Base-by-base conservation (phyloP, 164 flowering plant genomes). In the Aristolochia contorta region DNA sequence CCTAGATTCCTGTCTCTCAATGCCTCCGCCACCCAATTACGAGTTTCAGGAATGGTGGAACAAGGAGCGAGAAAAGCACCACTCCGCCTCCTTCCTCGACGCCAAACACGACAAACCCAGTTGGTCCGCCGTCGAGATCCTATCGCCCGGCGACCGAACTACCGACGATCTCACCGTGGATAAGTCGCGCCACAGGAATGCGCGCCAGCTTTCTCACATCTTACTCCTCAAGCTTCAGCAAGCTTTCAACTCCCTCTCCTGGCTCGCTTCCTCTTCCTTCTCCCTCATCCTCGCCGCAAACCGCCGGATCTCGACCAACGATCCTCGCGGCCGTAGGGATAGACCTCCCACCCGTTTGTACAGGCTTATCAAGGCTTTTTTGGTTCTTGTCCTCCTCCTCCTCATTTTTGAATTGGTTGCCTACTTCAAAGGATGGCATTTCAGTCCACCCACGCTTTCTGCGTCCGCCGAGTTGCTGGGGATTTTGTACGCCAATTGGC, bases 41-140 rank as follows among this genome's bases (percentile, higher is more conserved):
- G 97, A 91, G 77, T 86, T 88, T 64, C 94, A 86, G 69, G 87
- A 91, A 82, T 88, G 96, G 96, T 91, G 96, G 97, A 86, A 79
- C 84, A 83, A 79, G 68, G 84, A 84, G 62, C 67, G 80, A 49
- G 77, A 79, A 8, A 37, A 37, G 56, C 73, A 60, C 47, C 56
- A 65, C 47, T 52, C 41, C 21, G 52, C 65, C 62, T 30, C 65
- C 62, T 30, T 62, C 48, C 8, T 33, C 21, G 64, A 67, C 47
- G 21, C 16, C 69, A 70, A 61, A 49, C 75, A 45, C 33, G 75
- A 69, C 57, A 67, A 54, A 57, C 47, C 71, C 41, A 48, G 54
- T 16, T 72, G 65, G 46, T 58, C 72, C 27, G 46, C 43, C 59
- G 77, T 79, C 54, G 82, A 81, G 64, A 74, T 86, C 79, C 57